Percentiles rank a stretch among this genome's conserved stretches.
phyloP scores from a whole-genome alignment of 345 rosid genomes.

The Citrus inodora region DNA sequence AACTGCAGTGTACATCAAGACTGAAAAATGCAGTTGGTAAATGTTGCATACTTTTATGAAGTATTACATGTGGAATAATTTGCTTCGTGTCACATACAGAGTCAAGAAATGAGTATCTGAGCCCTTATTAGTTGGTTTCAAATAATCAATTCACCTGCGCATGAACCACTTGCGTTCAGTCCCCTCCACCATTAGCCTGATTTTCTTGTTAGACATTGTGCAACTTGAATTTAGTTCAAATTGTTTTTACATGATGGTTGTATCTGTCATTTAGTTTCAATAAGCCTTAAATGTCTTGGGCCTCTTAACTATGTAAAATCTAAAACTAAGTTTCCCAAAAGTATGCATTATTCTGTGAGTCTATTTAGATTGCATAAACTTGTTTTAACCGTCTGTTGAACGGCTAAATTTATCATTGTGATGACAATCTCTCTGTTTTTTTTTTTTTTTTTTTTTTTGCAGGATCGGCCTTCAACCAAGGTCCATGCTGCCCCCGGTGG shows the following conservation, averaged over 20 bases:
- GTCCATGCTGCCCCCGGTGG: slow-evolving; percentile 53
- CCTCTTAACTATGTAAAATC: neutral
- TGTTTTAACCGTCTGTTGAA: too few relatives aligned
- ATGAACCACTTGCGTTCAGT: neutral
- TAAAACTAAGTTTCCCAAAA: neutral
- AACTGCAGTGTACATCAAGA: neutral
- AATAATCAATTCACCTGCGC: neutral
- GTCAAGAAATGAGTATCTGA: neutral
- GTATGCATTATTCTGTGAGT: neutral
- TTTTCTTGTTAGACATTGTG: neutral
- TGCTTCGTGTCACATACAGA: neutral
- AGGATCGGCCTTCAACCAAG: slow-evolving; percentile 53
- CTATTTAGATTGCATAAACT: neutral
- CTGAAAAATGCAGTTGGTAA: neutral
- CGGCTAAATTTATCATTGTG: too few relatives aligned
- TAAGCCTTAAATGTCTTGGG: neutral
- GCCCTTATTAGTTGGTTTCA: neutral
- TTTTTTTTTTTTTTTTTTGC: neutral
- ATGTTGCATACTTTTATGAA: neutral
- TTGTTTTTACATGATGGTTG: neutral
- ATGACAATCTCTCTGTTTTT: too few relatives aligned
- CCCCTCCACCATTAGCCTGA: neutral
- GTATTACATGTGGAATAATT: neutral
- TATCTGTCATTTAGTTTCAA: neutral
- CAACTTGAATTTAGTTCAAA: neutral